phyloP scores from a whole-genome alignment of 2,329 filamentous ascomycete genomes.

The Scedosporium dehoogii region DNA sequence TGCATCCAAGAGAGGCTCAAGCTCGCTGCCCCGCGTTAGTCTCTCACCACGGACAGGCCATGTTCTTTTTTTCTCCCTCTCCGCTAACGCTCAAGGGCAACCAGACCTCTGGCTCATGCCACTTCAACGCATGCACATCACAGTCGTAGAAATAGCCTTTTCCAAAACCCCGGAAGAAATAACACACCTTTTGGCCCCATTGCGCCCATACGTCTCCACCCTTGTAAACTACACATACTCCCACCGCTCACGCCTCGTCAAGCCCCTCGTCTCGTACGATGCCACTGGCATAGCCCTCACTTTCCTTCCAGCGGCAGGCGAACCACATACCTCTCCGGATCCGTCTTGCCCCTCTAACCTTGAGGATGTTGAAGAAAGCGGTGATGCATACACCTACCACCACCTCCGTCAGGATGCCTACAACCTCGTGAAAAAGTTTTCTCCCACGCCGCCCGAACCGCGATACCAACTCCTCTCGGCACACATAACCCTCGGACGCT shows the following conservation, averaged over 20 bases:
- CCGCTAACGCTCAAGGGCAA: background rate
- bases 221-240: conserved; percentile 57
- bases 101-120: conserved; percentile 83
- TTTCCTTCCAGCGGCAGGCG: conserved; percentile 70
- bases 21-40: conserved; percentile 59
- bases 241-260: conserved; percentile 67
- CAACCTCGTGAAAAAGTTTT: conserved; percentile 37
- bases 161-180: conserved; percentile 64
- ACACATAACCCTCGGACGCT: conserved; percentile 80
- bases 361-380: conserved; percentile 17
- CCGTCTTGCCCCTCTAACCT: conserved; percentile 16
- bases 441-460: conserved; percentile 40
- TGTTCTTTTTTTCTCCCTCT: background rate
- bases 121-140: conserved; percentile 68
- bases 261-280: conserved; percentile 76
- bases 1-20: conserved; percentile 59
- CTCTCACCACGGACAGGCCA: background rate
- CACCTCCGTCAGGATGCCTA: conserved; percentile 78
- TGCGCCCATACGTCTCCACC: conserved; percentile 45
- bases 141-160: conserved; percentile 75
- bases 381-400: conserved; percentile 75
- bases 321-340: conserved; percentile 23
- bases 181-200: conserved; percentile 43
- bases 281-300: conserved; percentile 76
- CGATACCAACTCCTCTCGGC: conserved; percentile 84